Base-by-base conservation (phyloP, 495 filamentous ascomycete species). In the Hyphodiscus hymeniophilus region DNA sequence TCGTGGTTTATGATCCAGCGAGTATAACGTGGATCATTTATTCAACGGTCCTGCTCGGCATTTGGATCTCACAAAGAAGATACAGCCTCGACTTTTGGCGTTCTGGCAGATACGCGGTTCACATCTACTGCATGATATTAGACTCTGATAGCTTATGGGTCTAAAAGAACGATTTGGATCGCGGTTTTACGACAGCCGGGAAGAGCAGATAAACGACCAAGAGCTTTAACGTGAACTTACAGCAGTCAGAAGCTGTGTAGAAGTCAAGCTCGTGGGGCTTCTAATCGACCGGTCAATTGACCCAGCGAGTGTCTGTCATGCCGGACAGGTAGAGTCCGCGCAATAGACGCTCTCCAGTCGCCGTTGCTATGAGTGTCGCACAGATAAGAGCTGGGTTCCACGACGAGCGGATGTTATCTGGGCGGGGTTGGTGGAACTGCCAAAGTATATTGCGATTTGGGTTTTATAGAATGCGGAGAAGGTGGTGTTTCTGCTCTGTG, bases 261-360 rank as follows among this genome's bases (percentile, higher is more conserved):
- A 42, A 6, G 38, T 12, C 38, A 40, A 17, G 7, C 16, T 31
- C 48, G 40, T 50, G 31, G 42, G 47, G 49, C 41, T 48, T 42
- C 41, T 32, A 31, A 52, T 32, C 54, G 47, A 46, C 41, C 13
- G 50, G 50, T 51, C 55, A 58, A 54, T 54, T 54, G 51, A 51
- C 47, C 55, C n/a, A n/a, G n/a, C n/a, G 20, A 43, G 39, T 31
- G 45, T 26, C 39, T 50, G 43, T 47, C 55, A 58, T 58, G 47
- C 55, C 55, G 50, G 42, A 41, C 21, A 47, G 36, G 11, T 28
- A 17, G 12, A 13, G n/a, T 32, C 38, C 10, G 26, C 26, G 26
- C 26, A 10, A 28, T 28, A 28, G 26, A 28, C 4, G 26, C 26
- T 28, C 5, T 28, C 26, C 10, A 28, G 4, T 28, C 26, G 4